These are phyloP conservation scores for Boletus pseudopeckii DNA, from an alignment of 768 basidiomycete genomes.

Conservation along the genomic window DNA sequence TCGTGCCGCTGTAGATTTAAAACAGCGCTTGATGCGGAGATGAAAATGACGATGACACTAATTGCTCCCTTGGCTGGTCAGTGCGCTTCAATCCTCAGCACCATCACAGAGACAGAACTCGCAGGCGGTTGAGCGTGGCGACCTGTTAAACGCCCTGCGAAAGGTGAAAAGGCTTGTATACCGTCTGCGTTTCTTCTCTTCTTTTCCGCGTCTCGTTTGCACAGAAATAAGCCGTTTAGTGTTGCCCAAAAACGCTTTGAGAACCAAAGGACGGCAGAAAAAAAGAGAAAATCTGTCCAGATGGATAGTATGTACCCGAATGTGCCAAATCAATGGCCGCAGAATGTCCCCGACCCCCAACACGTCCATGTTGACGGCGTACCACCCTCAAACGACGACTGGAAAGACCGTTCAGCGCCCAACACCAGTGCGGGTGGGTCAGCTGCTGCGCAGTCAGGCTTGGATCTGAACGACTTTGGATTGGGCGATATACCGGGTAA, in stretches of 20 bases:
- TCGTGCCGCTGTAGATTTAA: constrained; percentile 22
- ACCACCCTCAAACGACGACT: constrained; percentile 34
- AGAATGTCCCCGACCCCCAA: constrained; percentile 35
- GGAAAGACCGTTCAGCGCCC: constrained; percentile 37
- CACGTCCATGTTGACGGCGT: constrained; percentile 32
- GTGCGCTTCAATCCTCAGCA: constrained; percentile 36
- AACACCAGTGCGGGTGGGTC: constrained; percentile 24
- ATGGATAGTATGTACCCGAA: constrained; percentile 47
- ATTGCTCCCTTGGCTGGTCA: constrained; percentile 29
- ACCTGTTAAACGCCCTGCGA: constrained; percentile 34
- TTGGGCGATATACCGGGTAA: constrained; percentile 44
- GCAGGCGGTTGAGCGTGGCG: constrained; percentile 37
- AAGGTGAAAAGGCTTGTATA: constrained; percentile 40
- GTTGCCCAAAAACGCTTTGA: constrained; percentile 42
- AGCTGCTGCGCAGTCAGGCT: constrained; percentile 31
- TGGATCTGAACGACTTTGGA: constrained; percentile 44
- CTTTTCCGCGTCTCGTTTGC: constrained; percentile 37
- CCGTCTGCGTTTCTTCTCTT: constrained; percentile 36
- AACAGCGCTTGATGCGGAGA: constrained; percentile 30
- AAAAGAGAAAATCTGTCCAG: constrained; percentile 38
- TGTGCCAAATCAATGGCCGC: constrained; percentile 41
- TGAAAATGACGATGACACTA: constrained; percentile 21
- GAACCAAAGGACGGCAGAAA: constrained; percentile 37
- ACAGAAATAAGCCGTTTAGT: constrained; percentile 46
- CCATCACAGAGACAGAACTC: constrained; percentile 39